Conservation (phyloP, 768 basidiomycete genomes). For the Chiua virens region DNA sequence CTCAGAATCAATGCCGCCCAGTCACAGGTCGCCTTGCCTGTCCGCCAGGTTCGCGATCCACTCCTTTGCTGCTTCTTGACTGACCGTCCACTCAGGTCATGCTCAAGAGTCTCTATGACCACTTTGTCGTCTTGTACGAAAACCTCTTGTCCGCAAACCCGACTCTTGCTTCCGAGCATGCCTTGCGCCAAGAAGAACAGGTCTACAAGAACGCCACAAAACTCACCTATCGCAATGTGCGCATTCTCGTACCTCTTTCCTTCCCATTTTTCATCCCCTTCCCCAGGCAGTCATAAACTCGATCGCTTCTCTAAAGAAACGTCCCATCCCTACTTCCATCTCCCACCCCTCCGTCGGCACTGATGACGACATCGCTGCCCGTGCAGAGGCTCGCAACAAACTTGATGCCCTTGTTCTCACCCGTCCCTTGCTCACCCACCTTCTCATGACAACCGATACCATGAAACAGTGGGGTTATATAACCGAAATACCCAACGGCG, state of each 20-base stretch:
- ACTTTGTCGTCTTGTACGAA: slow-evolving; percentile 69
- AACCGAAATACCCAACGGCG: slow-evolving; percentile 60
- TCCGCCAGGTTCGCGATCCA: slow-evolving; percentile 59
- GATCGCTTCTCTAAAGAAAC: slow-evolving; percentile 51
- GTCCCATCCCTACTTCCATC: slow-evolving; percentile 53
- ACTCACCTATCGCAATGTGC: slow-evolving; percentile 80
- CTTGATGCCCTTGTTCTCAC: slow-evolving; percentile 56
- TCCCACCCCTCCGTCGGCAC: slow-evolving; percentile 79
- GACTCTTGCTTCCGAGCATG: slow-evolving; percentile 70
- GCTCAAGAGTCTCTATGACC: slow-evolving; percentile 73
- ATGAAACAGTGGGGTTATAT: slow-evolving; percentile 72
- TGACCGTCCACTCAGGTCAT: slow-evolving; percentile 49
- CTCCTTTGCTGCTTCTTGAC: not conserved
- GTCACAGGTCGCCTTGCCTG: slow-evolving; percentile 70
- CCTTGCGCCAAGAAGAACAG: slow-evolving; percentile 78
- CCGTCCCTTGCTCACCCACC: slow-evolving; percentile 49
- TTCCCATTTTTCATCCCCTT: slow-evolving; percentile 11
- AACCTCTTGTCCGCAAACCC: slow-evolving; percentile 53
- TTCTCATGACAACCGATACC: slow-evolving; percentile 57
- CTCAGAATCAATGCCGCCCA: slow-evolving; percentile 65
- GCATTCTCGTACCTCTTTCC: slow-evolving; percentile 16
- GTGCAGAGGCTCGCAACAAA: slow-evolving; percentile 54
- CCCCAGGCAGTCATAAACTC: slow-evolving; percentile 51
- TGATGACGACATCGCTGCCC: slow-evolving; percentile 57
- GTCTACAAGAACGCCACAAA: slow-evolving; percentile 74